Conservation (phyloP, 495 filamentous ascomycete species). For the Penicillium herquei region DNA sequence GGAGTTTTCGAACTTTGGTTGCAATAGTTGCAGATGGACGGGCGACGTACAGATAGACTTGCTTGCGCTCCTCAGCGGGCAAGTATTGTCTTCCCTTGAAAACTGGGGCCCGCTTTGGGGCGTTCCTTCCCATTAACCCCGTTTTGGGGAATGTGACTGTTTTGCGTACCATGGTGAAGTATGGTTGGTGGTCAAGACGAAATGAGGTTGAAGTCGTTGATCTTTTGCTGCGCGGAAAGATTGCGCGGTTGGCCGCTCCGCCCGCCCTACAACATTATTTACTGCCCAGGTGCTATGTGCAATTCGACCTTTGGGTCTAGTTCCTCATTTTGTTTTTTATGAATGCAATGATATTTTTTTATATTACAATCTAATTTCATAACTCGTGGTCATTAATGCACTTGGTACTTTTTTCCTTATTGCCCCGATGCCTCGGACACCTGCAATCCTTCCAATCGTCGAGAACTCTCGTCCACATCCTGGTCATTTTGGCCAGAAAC, state of each 20-base stretch:
- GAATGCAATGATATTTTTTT: slow-evolving; percentile 6
- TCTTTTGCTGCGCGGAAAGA: slow-evolving; percentile 30
- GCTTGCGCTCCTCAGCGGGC: slow-evolving; percentile 45
- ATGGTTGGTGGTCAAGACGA: slow-evolving; percentile 6
- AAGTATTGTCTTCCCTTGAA: slow-evolving; percentile 5
- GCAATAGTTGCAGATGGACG: slow-evolving; percentile 2
- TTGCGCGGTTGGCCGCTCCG: slow-evolving; percentile 43
- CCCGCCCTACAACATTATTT: slow-evolving; percentile 15
- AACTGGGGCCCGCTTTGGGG: no score
- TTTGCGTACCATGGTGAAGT: slow-evolving; percentile 37
- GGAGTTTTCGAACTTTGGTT: slow-evolving; percentile 12
- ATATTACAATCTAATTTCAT: slow-evolving; percentile 32
- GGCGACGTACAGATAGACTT: slow-evolving; percentile 64
- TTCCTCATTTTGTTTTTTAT: background rate
- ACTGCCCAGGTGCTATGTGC: no score
- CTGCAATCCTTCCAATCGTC: slow-evolving; percentile 32
- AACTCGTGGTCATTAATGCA: slow-evolving; percentile 36
- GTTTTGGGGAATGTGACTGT: slow-evolving; percentile 29
- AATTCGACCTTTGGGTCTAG: background rate
- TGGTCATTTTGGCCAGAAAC: slow-evolving; percentile 6
- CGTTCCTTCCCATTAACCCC: background rate
- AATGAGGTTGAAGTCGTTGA: slow-evolving; percentile 15
- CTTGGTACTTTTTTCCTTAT: slow-evolving; percentile 11
- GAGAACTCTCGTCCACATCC: slow-evolving; percentile 33
- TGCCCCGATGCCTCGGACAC: slow-evolving; percentile 29